Evolutionary conservation across 495 filamentous ascomycete genomes (phyloP).

Genomic region (Penicillium salamii): DNA sequence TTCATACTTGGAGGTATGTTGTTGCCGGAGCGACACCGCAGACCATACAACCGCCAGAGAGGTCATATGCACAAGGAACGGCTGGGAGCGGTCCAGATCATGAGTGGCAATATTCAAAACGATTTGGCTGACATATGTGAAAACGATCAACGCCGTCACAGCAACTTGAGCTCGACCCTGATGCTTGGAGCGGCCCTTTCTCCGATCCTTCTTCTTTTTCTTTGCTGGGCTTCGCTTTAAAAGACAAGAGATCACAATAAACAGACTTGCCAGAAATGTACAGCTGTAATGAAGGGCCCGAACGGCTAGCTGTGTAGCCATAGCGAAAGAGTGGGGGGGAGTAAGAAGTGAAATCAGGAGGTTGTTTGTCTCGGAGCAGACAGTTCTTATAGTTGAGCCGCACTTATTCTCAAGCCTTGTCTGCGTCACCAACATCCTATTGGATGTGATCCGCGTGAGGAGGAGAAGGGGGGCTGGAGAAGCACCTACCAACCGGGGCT

Average conservation of each 20-base stretch:
- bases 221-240: not conserved
- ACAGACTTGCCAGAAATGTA: slow-evolving; percentile 1
- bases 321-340: not conserved
- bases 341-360: not conserved
- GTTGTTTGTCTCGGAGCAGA: not conserved
- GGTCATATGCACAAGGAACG: slow-evolving; percentile 9
- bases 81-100: slow-evolving; percentile 4
- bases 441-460: not conserved
- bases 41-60: slow-evolving; percentile 2
- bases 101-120: not conserved
- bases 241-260: not conserved
- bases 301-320: slow-evolving; percentile 1
- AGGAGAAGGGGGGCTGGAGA: slow-evolving; percentile 2
- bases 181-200: not conserved
- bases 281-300: slow-evolving; percentile 4
- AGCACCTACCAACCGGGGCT: not conserved
- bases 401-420: not conserved
- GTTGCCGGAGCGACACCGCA: slow-evolving; percentile 5
- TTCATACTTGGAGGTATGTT: slow-evolving; percentile 1
- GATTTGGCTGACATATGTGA: slow-evolving; percentile 5
- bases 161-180: not conserved
- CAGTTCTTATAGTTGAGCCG: slow-evolving; percentile 4
- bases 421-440: not conserved
- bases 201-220: not conserved
- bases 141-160: not conserved